Evolutionary conservation across 345 rosid genomes (phyloP).

Genomic region (Dovyalis caffra): DNA sequence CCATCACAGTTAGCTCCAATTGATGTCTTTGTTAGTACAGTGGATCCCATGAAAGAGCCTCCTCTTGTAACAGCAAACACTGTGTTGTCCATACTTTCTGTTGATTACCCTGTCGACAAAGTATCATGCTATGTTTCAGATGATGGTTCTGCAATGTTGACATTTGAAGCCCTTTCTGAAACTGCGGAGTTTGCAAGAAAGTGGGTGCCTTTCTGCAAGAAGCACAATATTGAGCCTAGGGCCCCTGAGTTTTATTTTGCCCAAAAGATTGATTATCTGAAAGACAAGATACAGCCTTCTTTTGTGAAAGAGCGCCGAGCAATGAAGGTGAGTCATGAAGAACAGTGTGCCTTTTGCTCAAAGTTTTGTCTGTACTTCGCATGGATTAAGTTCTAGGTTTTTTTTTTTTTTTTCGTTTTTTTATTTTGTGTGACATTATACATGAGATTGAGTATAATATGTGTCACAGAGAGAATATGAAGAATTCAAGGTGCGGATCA

Average conservation of each 20-base stretch:
- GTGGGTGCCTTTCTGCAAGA: conserved; percentile 99
- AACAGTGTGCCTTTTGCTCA: not conserved
- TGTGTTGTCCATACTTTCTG: conserved; percentile 92
- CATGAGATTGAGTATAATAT: not conserved
- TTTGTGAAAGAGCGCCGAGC: conserved; percentile 97
- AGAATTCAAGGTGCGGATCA: conserved; percentile 97
- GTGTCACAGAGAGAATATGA: conserved; percentile 90
- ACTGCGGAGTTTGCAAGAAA: conserved; percentile 98
- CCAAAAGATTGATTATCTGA: conserved; percentile 96
- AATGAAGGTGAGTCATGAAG: conserved; percentile 72
- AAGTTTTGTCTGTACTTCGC: not conserved
- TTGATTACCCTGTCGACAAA: conserved; percentile 99
- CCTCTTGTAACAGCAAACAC: conserved; percentile 97
- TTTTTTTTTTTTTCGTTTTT: not conserved
- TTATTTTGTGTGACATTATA: not conserved
- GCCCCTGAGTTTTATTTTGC: conserved; percentile 99
- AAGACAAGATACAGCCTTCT: conserved; percentile 98
- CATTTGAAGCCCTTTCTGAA: conserved; percentile 97
- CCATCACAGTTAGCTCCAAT: conserved; percentile 94
- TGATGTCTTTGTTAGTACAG: conserved; percentile 98
- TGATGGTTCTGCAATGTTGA: conserved; percentile 99
- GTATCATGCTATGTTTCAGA: conserved; percentile 99
- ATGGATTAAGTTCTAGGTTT: not conserved
- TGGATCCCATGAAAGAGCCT: conserved; percentile 99
- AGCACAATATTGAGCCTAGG: conserved; percentile 94